phyloP scores from a whole-genome alignment of 176 grass and related monocot genomes.

The Thinopyrum elongatum region DNA sequence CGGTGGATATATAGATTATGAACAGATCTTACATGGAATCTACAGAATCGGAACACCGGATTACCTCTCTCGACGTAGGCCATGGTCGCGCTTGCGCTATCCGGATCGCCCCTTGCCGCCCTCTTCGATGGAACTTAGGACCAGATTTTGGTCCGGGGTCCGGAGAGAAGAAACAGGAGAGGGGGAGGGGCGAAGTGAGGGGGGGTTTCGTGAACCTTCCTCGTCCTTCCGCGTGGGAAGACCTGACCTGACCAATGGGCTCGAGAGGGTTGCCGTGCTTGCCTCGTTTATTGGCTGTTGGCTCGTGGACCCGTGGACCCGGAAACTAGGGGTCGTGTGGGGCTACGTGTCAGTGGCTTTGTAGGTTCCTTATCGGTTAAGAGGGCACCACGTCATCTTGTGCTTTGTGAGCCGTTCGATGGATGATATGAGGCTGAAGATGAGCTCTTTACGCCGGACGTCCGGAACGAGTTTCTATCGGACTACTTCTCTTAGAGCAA shows the following conservation, averaged over 20 bases:
- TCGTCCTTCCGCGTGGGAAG: neutral
- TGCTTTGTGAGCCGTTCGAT: constrained; percentile 3
- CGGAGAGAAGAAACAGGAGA: neutral
- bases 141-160: neutral
- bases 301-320: neutral
- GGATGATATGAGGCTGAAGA: neutral
- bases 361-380: neutral
- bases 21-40: neutral
- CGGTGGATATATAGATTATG: neutral
- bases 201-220: constrained; percentile 52
- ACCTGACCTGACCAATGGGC: neutral
- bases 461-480: too few species aligned
- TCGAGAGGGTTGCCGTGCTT: neutral
- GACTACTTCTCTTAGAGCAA: too few species aligned
- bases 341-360: neutral
- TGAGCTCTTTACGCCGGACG: neutral
- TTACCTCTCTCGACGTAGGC: constrained; percentile 65
- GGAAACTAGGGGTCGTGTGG: neutral
- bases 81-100: constrained; percentile 20
- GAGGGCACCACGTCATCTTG: neutral
- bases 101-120: constrained; percentile 14
- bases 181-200: neutral
- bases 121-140: constrained; percentile 16
- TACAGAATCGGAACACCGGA: neutral
- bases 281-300: neutral